phyloP scores from a whole-genome alignment of 352 stramenopile species.

The Phytophthora hybrid region DNA sequence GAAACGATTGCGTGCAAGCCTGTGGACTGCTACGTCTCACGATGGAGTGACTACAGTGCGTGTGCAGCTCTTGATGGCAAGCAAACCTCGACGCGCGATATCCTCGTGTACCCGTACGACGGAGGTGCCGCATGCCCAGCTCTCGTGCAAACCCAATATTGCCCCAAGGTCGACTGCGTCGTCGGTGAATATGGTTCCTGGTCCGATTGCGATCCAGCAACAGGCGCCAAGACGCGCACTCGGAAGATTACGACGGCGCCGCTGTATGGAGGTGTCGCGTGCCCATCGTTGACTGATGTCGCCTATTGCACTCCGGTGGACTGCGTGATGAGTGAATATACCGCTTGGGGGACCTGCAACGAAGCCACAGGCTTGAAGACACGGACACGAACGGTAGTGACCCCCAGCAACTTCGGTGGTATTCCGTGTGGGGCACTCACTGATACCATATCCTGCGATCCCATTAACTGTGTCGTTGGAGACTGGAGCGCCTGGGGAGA shows the following conservation, averaged over 20 bases:
- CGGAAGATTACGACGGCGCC: constrained; percentile 35
- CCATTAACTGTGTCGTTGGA: constrained; percentile 47
- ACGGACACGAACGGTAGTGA: constrained; percentile 37
- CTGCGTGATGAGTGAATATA: constrained; percentile 52
- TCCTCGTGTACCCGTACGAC: constrained; percentile 45
- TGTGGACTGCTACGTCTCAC: constrained; percentile 59
- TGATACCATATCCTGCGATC: constrained; percentile 39
- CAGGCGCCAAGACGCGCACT: constrained; percentile 45
- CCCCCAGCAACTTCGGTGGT: constrained; percentile 39
- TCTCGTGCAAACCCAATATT: constrained; percentile 49
- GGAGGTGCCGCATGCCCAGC: constrained; percentile 49
- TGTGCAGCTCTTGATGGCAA: constrained; percentile 47
- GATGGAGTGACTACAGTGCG: constrained; percentile 46
- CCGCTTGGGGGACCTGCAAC: constrained; percentile 52
- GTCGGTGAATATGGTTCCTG: constrained; percentile 47
- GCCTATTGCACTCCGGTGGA: constrained; percentile 47
- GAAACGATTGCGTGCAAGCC: constrained; percentile 66
- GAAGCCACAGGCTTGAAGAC: constrained; percentile 41
- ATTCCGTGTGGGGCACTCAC: constrained; percentile 31
- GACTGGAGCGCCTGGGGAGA: constrained; percentile 41
- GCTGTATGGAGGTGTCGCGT: constrained; percentile 44
- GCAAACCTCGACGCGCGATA: constrained; percentile 47
- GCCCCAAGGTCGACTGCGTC: constrained; percentile 54
- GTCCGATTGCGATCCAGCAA: constrained; percentile 47
- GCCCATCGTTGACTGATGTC: constrained; percentile 38